Percentiles rank a stretch among this genome's conserved stretches.
Conservation (phyloP, 2,329 filamentous ascomycete species). For the Fusarium tjaetaba region DNA sequence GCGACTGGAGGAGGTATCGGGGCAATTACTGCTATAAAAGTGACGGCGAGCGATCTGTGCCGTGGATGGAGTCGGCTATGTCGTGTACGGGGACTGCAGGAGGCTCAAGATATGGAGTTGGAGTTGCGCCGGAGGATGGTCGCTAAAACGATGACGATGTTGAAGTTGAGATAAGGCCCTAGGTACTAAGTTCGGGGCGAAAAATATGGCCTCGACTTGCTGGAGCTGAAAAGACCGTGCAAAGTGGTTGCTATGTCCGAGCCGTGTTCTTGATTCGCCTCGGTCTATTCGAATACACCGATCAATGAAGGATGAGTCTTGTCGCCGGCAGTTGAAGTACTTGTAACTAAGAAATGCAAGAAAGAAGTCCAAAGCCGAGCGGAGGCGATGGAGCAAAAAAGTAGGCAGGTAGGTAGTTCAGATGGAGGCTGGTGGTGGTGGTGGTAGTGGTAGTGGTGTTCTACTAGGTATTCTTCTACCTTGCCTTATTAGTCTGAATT, state of each 20-base stretch:
- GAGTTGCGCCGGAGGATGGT: conserved; percentile 11
- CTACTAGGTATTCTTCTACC: conserved; percentile 5
- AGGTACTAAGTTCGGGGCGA: conserved; percentile 19
- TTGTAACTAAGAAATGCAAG: conserved; percentile 7
- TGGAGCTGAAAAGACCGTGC: conserved; percentile 25
- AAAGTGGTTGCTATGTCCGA: conserved; percentile 10
- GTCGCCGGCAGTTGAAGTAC: neutral
- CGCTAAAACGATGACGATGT: conserved; percentile 33
- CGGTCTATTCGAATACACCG: conserved; percentile 17
- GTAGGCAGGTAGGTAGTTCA: neutral
- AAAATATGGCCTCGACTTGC: conserved; percentile 28
- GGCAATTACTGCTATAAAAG: conserved; percentile 29
- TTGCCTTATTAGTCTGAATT: neutral
- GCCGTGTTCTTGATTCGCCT: neutral
- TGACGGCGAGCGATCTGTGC: conserved; percentile 10
- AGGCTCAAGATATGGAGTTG: conserved; percentile 6
- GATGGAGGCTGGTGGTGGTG: conserved; percentile 1
- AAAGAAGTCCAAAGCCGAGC: conserved; percentile 21
- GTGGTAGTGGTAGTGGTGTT: neutral
- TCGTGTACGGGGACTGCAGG: neutral
- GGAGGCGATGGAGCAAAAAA: conserved; percentile 37
- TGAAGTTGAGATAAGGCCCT: conserved; percentile 30
- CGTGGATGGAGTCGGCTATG: conserved; percentile 14
- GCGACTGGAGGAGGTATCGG: conserved; percentile 47
- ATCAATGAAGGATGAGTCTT: conserved; percentile 1